Evolutionary conservation across 768 basidiomycete genomes (phyloP), one percentile per base, ranked within the genome.

Genomic region (Strobilomyces confusus): DNA sequence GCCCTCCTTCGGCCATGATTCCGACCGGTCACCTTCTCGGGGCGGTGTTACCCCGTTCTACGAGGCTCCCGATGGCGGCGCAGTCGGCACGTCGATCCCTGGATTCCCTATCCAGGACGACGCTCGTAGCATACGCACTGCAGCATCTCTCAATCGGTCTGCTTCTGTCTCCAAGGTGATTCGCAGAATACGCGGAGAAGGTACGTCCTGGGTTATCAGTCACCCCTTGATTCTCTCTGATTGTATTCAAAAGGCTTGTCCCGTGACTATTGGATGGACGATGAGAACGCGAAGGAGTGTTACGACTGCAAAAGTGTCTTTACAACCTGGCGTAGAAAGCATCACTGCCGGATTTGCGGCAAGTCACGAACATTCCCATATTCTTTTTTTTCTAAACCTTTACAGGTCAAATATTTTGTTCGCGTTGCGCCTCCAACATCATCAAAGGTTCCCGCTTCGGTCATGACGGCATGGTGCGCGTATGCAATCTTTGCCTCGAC

Each of bases 251-350:
- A 48, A 92, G 91, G 90, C n/a, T 66, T 95, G 19, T 92, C 91
- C 22, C 83, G 86, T 58, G 92, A 97, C 64, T 98, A 98, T 66
- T 99, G 97, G 97, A 98, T 98, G 94, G 91, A 93, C 56, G 95
- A 98, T 64, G 92, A 92, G 63, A 88, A 89, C 51, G 92, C 91
- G 63, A 97, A 89, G 66, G 93, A 97, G 63, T 95, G 94, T 64
- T 95, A 92, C 66, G 94, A 95, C 69, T 97, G 94, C 75, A 92
- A 92, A 69, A 91, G 89, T 58, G 78, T 89, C 45, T 99, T 99
- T 72, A 92, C 92, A 0, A 82, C 94, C 2, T 98, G 92, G 92
- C 74, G 95, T 48, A 76, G 97, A 58, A 97, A 95, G 69, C 97
- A 99, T 63, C 97, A 99, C 67, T 99, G 97, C 72, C 84, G 97